Conservation (phyloP, 768 basidiomycete genomes). For the Termitomyces sp. region DNA sequence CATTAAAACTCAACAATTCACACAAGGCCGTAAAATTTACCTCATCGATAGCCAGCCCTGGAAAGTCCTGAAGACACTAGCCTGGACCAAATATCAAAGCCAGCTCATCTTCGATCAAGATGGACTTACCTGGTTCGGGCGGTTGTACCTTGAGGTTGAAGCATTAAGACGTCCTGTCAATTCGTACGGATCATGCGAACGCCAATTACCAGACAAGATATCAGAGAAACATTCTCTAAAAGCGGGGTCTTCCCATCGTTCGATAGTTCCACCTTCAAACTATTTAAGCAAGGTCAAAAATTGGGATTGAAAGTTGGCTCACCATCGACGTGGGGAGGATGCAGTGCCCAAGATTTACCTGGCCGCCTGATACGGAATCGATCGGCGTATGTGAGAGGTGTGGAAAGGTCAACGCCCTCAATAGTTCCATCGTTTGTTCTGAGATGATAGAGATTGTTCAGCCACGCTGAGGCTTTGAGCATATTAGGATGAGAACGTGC, state of each 20-base stretch:
- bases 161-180: constrained; percentile 55
- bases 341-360: constrained; percentile 47
- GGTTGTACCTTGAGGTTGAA: constrained; percentile 56
- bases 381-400: constrained; percentile 67
- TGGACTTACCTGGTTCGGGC: constrained; percentile 37
- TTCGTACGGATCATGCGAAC: constrained; percentile 61
- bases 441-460: constrained; percentile 59
- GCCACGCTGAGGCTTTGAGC: constrained; percentile 48
- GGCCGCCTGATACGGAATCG: constrained; percentile 70
- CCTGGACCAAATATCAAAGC: constrained; percentile 18
- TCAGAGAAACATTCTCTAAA: constrained; percentile 57
- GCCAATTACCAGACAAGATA: constrained; percentile 60
- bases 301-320: constrained; percentile 7
- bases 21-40: constrained; percentile 20
- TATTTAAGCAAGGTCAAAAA: not conserved
- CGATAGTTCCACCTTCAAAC: constrained; percentile 58
- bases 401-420: constrained; percentile 53
- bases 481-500: constrained; percentile 66
- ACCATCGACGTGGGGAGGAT: constrained; percentile 41
- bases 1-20: not conserved
- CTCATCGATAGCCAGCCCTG: constrained; percentile 77
- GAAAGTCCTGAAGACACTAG: constrained; percentile 55
- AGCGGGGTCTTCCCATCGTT: constrained; percentile 64
- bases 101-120: not conserved
- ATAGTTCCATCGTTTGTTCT: constrained; percentile 25